Evolutionary conservation across 1,284 basidiomycete genomes (phyloP), one percentile per base, ranked within the genome.

Genomic region (Cystobasidium slooffiae): DNA sequence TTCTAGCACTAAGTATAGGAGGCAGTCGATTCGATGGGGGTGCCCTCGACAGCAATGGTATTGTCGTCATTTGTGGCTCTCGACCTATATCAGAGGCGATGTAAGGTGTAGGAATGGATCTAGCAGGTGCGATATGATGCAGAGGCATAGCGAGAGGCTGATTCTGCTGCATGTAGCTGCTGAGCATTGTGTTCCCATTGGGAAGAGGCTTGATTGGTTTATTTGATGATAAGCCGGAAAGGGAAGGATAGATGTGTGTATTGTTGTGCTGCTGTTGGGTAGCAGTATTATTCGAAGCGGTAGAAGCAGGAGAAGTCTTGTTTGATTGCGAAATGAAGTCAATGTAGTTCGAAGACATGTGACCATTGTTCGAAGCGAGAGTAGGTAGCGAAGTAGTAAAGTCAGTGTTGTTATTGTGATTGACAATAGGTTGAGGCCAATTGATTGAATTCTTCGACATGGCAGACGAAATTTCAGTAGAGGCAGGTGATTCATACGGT

Each of bases 71-170:
- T 6, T 43, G 49, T 9, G 63, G 62, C 24, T 73, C 70, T 10
- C 70, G 70, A 18, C 16, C 44, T 14, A 47, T 31, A 46, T 73
- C 70, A 16, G 70, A n/a, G n/a, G 70, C 52, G 41, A 73, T 73
- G 41, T 73, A 61, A n/a, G 70, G 63, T 4, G 70, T 73, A 47
- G 70, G 62, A n/a, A 73, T 66, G n/a, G 62, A 39, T 18, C 70
- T 22, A n/a, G 62, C 39, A n/a, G 49, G 70, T 4, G 63, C 63
- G n/a, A 73, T 62, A 43, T 56, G 53, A 52, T 59, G 31, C 3
- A 62, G 22, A 52, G 63, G 62, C 46, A 62, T 59, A 6, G 44
- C 24, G 10, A 63, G 51, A 20, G 37, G 24, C 24, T 39, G 37
- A 55, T 63, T 43, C 59, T 72, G 69, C 24, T 62, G 49, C 47